phyloP scores from a whole-genome alignment of 169 alveolate species.

The Babesia divergens region DNA sequence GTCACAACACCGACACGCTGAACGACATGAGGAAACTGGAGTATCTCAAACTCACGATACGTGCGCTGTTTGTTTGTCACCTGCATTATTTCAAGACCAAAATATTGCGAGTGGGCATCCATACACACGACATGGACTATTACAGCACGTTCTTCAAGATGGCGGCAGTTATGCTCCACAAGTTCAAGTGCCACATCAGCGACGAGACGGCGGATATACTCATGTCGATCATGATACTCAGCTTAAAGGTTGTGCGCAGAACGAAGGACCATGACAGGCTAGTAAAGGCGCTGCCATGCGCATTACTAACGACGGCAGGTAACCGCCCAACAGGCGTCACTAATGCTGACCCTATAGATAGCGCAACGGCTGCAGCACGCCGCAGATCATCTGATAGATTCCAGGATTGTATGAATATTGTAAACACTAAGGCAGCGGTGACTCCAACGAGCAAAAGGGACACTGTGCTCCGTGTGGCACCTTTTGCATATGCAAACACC shows the following conservation, averaged over 20 bases:
- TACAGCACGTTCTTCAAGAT: conserved; percentile 6
- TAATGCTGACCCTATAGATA: no score
- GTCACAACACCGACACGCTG: no score
- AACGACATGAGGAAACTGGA: neutral
- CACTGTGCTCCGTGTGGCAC: neutral
- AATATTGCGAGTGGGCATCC: neutral
- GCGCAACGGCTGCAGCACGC: no score
- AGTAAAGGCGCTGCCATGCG: neutral
- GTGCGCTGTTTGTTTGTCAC: conserved; percentile 22
- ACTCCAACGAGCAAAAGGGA: no score
- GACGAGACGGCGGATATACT: conserved; percentile 17
- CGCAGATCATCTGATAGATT: no score
- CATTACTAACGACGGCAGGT: neutral
- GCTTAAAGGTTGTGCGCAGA: neutral
- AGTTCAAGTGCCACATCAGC: neutral
- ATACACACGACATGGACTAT: conserved; percentile 22
- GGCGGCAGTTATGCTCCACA: conserved; percentile 1
- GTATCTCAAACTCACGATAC: neutral
- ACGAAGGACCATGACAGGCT: neutral
- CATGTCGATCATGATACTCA: neutral
- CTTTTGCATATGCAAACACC: neutral
- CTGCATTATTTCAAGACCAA: conserved; percentile 2
- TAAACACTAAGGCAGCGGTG: no score
- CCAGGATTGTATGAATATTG: no score
- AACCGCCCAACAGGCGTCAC: neutral